A percentile compares a stretch with the other conserved stretches of the same genome.
These are phyloP conservation scores for Debaryomyces coudertii DNA, from an alignment of 1,139 yeast species.

Conservation along the genomic window DNA sequence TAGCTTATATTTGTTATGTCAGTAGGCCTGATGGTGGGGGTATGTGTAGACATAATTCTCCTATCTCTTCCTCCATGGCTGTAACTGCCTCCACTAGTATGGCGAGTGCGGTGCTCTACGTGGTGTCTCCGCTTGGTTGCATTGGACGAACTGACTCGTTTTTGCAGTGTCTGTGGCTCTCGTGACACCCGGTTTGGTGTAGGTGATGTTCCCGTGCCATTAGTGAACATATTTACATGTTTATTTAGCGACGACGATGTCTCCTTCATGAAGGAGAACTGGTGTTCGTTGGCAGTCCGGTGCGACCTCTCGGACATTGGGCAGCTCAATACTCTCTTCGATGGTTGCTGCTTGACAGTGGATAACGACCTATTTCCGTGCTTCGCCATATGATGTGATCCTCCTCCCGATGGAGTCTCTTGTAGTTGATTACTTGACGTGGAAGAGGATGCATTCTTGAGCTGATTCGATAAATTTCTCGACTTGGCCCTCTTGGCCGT, in stretches of 20 bases:
- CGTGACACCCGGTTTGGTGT: constrained; percentile 14
- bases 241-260: constrained; percentile 41
- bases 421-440: not conserved
- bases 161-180: constrained; percentile 14
- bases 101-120: not conserved
- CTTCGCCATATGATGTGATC: constrained; percentile 1
- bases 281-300: constrained; percentile 19
- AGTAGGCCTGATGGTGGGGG: constrained; percentile 14
- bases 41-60: constrained; percentile 17
- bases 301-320: constrained; percentile 19
- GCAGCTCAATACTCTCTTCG: constrained; percentile 17
- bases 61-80: constrained; percentile 19
- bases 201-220: constrained; percentile 17
- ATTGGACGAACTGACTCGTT: constrained; percentile 21
- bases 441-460: constrained; percentile 1
- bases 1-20: constrained; percentile 23
- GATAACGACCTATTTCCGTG: constrained; percentile 8
- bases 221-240: constrained; percentile 5
- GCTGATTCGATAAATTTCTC: constrained; percentile 13
- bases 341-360: constrained; percentile 12
- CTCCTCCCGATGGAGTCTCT: constrained; percentile 7
- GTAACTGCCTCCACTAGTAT: constrained; percentile 2
- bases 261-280: constrained; percentile 42
- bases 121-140: constrained; percentile 19
- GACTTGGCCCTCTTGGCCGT: constrained; percentile 27